phyloP scores from a whole-genome alignment of 495 filamentous ascomycete genomes.

The Cercophora samala region DNA sequence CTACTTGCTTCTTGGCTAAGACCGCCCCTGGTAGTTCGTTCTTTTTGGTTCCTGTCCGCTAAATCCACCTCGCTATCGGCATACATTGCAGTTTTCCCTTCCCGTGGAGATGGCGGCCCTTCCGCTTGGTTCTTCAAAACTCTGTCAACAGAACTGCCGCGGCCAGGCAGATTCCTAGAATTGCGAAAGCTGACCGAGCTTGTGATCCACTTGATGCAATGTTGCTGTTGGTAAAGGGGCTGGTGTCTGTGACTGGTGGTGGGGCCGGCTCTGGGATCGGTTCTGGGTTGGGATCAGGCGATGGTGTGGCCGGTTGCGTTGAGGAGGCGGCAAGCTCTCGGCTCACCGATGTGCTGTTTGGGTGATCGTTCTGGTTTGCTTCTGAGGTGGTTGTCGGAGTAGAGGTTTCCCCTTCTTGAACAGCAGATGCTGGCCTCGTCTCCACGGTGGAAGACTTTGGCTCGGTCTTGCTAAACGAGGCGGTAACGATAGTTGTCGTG shows the following conservation, averaged over 20 bases:
- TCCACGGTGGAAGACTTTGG: neutral
- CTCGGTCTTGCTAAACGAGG: neutral
- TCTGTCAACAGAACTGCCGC: neutral
- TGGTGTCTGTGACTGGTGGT: neutral
- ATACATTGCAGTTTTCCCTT: neutral
- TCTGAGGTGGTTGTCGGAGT: neutral
- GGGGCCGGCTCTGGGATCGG: neutral
- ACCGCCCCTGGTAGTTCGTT: neutral
- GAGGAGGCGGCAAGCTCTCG: neutral
- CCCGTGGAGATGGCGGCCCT: too few species aligned
- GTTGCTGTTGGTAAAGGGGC: conserved; percentile 1
- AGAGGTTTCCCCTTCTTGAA: neutral
- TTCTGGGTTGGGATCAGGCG: neutral
- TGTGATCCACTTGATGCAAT: neutral
- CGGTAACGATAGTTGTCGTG: conserved; percentile 5
- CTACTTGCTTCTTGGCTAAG: too few species aligned
- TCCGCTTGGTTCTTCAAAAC: neutral
- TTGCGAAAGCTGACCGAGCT: too few species aligned
- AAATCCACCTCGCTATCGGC: neutral
- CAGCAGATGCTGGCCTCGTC: neutral
- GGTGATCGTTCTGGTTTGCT: neutral
- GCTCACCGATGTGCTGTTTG: neutral
- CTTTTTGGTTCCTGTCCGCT: neutral
- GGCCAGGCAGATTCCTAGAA: neutral
- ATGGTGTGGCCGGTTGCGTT: neutral